phyloP scores from a whole-genome alignment of 208 protist genomes.

The Borovskyia barvae region DNA sequence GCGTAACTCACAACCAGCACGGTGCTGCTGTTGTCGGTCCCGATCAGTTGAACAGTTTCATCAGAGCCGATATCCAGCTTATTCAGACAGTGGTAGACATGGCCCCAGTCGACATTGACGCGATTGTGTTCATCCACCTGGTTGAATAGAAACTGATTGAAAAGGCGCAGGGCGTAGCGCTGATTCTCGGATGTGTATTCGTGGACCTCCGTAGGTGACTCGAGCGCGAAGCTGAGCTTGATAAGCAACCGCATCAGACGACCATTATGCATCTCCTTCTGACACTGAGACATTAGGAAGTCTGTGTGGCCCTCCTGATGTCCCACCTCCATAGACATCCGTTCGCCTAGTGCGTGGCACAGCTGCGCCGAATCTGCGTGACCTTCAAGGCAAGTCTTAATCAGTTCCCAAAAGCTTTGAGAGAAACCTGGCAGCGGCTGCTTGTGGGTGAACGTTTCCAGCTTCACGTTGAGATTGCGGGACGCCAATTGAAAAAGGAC shows the following conservation, averaged over 20 bases:
- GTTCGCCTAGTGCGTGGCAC: conserved; percentile 76
- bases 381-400: conserved; percentile 75
- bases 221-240: conserved; percentile 93
- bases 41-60: conserved; percentile 93
- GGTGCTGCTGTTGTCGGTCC: conserved; percentile 81
- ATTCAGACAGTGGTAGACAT: conserved; percentile 96
- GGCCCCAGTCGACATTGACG: conserved; percentile 90
- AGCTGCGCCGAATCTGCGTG: conserved; percentile 56
- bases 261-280: conserved; percentile 95
- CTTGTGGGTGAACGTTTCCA: conserved; percentile 53
- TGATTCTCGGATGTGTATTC: conserved; percentile 68
- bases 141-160: conserved; percentile 97
- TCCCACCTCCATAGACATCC: conserved; percentile 87
- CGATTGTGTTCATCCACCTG: conserved; percentile 92
- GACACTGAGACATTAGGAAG: conserved; percentile 87
- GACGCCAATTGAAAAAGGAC: conserved; percentile 82
- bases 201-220: conserved; percentile 81
- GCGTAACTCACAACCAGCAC: conserved; percentile 94
- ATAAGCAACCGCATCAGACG: conserved; percentile 94
- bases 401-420: conserved; percentile 77
- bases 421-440: conserved; percentile 75
- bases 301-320: conserved; percentile 89
- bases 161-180: conserved; percentile 90
- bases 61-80: conserved; percentile 95
- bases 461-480: conserved; percentile 50